Base-by-base conservation (phyloP, 23 red algal genomes). In the Gracilariopsis chorda region DNA sequence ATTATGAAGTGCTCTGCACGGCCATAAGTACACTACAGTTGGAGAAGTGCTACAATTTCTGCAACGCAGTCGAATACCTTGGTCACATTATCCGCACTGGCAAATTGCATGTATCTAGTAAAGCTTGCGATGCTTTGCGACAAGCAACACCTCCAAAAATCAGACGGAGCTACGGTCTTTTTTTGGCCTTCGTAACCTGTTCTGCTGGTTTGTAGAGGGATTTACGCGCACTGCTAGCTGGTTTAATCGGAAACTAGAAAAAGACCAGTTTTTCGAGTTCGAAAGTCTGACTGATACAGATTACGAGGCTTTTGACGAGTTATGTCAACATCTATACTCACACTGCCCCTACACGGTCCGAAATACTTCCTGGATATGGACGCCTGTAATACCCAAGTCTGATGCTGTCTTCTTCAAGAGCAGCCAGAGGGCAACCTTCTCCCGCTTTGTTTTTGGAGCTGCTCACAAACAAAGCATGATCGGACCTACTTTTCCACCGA, bases 401-500 rank as follows among this genome's bases (percentile, higher is more conserved):
- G n/a, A n/a, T n/a, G n/a, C n/a, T n/a, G n/a, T n/a, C n/a, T 83
- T 35, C 61, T 87, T 13, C 82, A 75, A 69, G 41, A 74, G 45
- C 63, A 87, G 28, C 64, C 63, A 13, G 28, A 87, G 42, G 63
- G 64, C 11, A 1, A 45, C 19, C 32, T 70, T 0, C 63, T 44
- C 17, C 82, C 63, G 0, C 17, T 87, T 24, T 19, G 82, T 7
- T 87, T 74, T 36, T 88, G 55, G 65, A 74, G 63, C 34, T 37
- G 1, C 39, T 36, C 25, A 24, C 30, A 51, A 8, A 59, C 24
- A 10, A 57, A 44, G 20, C 23, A 40, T 13, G 63, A 88, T 56
- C 65, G 56, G 7, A 46, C 19, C 2, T 77, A 88, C 33, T 33
- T 29, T 10, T 56, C 29, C 7, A 88, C 65, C 42, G 41, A 88